phyloP scores from a whole-genome alignment of 768 basidiomycete species.

The Arthromyces matolae region DNA sequence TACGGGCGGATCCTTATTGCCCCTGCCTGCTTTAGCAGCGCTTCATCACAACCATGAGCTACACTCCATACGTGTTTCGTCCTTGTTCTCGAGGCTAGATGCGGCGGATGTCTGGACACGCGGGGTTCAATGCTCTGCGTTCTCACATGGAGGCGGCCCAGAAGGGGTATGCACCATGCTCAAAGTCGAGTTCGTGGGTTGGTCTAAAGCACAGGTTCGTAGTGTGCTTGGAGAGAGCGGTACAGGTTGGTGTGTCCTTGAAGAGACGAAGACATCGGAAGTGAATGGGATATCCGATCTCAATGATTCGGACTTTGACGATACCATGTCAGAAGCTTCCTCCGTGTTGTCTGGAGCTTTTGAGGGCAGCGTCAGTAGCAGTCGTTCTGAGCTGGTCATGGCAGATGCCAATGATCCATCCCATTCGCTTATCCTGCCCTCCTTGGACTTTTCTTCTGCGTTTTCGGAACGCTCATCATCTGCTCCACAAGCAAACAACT shows the following conservation, averaged over 20 bases:
- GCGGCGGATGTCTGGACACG: conserved; percentile 63
- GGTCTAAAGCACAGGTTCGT: conserved; percentile 63
- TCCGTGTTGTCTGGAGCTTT: conserved; percentile 25
- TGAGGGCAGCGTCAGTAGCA: conserved; percentile 10
- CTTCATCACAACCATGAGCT: conserved; percentile 50
- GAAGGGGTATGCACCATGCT: conserved; percentile 64
- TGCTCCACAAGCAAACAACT: conserved; percentile 7
- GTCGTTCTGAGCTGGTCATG: conserved; percentile 13
- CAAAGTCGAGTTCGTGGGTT: conserved; percentile 69
- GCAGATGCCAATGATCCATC: conserved; percentile 46
- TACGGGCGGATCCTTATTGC: conserved; percentile 41
- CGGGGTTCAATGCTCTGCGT: conserved; percentile 58
- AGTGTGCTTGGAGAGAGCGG: conserved; percentile 68
- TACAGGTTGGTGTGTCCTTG: conserved; percentile 71
- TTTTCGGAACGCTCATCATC: conserved; percentile 25
- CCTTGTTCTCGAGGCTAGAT: conserved; percentile 71
- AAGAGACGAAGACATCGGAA: conserved; percentile 40
- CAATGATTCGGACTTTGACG: conserved; percentile 26
- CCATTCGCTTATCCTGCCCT: conserved; percentile 72
- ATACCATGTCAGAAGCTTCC: conserved; percentile 28
- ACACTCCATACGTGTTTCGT: conserved; percentile 62
- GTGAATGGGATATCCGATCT: conserved; percentile 21
- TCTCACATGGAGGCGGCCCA: conserved; percentile 37
- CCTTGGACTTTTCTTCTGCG: conserved; percentile 64
- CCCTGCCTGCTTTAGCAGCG: conserved; percentile 46